These are phyloP conservation scores for Huntiella savannae DNA, from an alignment of 2,329 filamentous ascomycete species.

Conservation along the genomic window DNA sequence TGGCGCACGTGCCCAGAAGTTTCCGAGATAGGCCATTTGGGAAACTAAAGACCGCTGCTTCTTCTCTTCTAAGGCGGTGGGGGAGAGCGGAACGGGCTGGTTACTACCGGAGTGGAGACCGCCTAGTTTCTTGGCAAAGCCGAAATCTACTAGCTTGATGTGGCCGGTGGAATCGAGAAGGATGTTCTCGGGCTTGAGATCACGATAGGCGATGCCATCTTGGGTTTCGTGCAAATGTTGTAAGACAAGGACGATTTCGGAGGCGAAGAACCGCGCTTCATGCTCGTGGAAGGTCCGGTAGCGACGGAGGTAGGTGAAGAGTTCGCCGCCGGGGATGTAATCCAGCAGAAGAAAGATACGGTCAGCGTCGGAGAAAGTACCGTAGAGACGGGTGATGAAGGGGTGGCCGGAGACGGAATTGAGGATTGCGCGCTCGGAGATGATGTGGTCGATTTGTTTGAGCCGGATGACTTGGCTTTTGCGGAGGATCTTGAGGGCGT, in stretches of 20 bases:
- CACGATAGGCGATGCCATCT: constrained; percentile 60
- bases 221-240: constrained; percentile 65
- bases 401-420: constrained; percentile 61
- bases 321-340: constrained; percentile 67
- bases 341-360: constrained; percentile 70
- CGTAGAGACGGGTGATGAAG: constrained; percentile 63
- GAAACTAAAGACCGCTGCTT: background rate
- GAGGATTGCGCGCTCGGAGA: constrained; percentile 63
- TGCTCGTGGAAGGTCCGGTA: constrained; percentile 62
- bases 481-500: constrained; percentile 62
- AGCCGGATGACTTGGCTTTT: constrained; percentile 58
- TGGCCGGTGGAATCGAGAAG: constrained; percentile 60
- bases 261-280: constrained; percentile 63
- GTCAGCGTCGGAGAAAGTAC: constrained; percentile 62
- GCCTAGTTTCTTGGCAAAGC: constrained; percentile 64
- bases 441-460: constrained; percentile 74
- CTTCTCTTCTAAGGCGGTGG: background rate
- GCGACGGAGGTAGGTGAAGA: constrained; percentile 66
- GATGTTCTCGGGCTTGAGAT: constrained; percentile 69
- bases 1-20: background rate
- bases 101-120: constrained; percentile 9
- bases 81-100: background rate
- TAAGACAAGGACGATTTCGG: constrained; percentile 65
- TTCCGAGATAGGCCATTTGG: too few relatives aligned
- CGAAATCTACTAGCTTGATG: constrained; percentile 70